A percentile compares a stretch with the other conserved stretches of the same genome.
phyloP scores from a whole-genome alignment of 192 early-diverging fungal species.

The Rhizoclosmatium sp. region DNA sequence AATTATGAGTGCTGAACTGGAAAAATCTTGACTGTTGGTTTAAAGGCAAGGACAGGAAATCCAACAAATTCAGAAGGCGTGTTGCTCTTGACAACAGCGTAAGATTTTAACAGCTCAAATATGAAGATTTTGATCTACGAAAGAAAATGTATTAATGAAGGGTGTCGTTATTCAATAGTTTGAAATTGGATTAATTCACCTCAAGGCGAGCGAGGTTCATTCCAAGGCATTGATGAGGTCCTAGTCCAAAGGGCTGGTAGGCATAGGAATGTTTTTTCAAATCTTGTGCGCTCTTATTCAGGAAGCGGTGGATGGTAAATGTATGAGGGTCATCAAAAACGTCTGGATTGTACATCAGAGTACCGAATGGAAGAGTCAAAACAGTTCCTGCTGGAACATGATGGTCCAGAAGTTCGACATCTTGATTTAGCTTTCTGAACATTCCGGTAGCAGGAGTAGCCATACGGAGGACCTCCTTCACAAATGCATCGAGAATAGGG shows the following conservation, averaged over 20 bases:
- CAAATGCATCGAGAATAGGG: constrained; percentile 32
- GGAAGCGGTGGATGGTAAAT: constrained; percentile 11
- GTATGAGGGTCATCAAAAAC: neutral
- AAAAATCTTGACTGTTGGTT: no score
- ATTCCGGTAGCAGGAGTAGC: neutral
- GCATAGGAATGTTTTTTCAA: neutral
- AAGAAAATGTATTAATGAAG: neutral
- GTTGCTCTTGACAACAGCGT: no score
- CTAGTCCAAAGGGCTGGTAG: constrained; percentile 13
- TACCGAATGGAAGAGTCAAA: neutral
- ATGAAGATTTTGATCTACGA: constrained; percentile 8
- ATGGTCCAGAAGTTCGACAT: neutral
- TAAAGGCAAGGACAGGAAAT: no score
- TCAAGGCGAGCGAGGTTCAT: constrained; percentile 22
- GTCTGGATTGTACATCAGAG: neutral
- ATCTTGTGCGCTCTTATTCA: constrained; percentile 5
- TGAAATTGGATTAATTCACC: constrained; percentile 8
- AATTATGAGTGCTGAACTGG: no score
- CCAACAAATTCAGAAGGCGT: no score
- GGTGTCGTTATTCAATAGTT: neutral
- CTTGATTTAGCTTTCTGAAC: neutral
- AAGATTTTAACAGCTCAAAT: neutral
- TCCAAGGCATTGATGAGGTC: constrained; percentile 20
- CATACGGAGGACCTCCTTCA: constrained; percentile 23
- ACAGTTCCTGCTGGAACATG: neutral